A percentile compares a stretch with the other conserved stretches of the same genome.
phyloP scores from a whole-genome alignment of 192 early-diverging fungal genomes.

The Tieghemiomyces parasiticus region DNA sequence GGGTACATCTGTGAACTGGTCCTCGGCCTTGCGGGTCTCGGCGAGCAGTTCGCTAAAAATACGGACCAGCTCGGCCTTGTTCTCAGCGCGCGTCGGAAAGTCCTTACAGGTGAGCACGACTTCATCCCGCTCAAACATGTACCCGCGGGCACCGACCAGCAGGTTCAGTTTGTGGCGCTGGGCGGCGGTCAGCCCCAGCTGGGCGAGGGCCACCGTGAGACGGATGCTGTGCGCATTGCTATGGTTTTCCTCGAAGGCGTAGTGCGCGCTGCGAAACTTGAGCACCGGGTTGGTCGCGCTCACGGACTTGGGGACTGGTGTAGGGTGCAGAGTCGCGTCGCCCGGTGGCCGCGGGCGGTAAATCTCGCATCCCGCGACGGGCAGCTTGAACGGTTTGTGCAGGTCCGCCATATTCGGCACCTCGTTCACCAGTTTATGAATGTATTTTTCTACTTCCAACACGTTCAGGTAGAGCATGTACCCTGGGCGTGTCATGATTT shows the following conservation, averaged over 20 bases:
- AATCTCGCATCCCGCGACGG: neutral
- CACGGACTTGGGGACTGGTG: neutral
- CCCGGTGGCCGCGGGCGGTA: neutral
- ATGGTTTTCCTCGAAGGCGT: conserved; percentile 1
- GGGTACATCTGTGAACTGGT: conserved; percentile 7
- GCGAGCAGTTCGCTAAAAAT: neutral
- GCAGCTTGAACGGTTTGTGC: neutral
- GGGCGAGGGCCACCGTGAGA: neutral
- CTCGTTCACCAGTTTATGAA: conserved; percentile 1
- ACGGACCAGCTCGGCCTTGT: conserved; percentile 4
- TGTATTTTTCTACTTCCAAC: conserved; percentile 4
- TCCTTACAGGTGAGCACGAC: conserved; percentile 3
- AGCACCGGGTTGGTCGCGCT: conserved; percentile 2
- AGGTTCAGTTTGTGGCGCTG: conserved; percentile 5
- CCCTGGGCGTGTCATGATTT: conserved; percentile 6
- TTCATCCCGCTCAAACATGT: neutral
- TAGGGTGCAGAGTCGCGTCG: neutral
- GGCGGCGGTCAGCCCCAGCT: neutral
- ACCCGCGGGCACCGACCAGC: neutral
- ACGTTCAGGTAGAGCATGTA: conserved; percentile 5
- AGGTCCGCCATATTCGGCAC: neutral
- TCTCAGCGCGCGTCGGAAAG: neutral
- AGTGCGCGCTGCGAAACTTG: neutral
- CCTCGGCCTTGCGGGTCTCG: neutral
- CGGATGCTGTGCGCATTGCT: neutral